Evolutionary conservation across 371 early-diverging fungal genomes (phyloP), one percentile per base, ranked within the genome.

Genomic region (Haplosporangium sp.): DNA sequence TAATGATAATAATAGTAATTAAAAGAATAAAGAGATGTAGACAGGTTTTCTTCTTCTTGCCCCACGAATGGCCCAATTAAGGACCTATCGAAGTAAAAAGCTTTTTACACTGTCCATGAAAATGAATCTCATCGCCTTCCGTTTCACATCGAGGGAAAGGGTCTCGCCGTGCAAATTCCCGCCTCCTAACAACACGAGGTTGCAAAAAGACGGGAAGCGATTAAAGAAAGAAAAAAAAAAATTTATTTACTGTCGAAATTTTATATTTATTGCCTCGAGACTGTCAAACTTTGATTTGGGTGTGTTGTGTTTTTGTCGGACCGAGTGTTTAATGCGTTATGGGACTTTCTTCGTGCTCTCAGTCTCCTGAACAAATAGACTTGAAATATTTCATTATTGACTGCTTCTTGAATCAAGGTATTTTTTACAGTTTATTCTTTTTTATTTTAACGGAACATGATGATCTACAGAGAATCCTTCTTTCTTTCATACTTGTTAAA

Each of bases 31-130:
- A 37, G 34, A 58, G 48, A 67, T 76, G 65, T 76, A 55, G 68
- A 55, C 77, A 76, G 77, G 69, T 63, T 76, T 76, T 76, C 77
- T 76, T 76, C 77, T 76, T 76, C 68, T 61, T 38, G 65, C 71
- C 61, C 72, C 77, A 76, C 74, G 74, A 74, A 64, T 64, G 65
- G 47, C 68, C 77, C 77, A 76, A 56, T 71, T 38, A 76, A 76
- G 77, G 77, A 71, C 61, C 74, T 74, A 37, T 71, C 71, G 68
- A 71, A 40, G 68, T 50, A 45, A 68, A 68, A 76, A 76, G 77
- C 77, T 76, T 76, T 76, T 76, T 71, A 56, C 64, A 67, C 67
- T 67, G 65, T 27, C 71, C 0, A 50, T 15, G 38, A 11, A 52
- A 27, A 27, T 27, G 27, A 27, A 34, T 76, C 77, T 76, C 71